Base-by-base conservation (phyloP, 2,329 filamentous ascomycete genomes). In the Sclerotinia trifoliorum region DNA sequence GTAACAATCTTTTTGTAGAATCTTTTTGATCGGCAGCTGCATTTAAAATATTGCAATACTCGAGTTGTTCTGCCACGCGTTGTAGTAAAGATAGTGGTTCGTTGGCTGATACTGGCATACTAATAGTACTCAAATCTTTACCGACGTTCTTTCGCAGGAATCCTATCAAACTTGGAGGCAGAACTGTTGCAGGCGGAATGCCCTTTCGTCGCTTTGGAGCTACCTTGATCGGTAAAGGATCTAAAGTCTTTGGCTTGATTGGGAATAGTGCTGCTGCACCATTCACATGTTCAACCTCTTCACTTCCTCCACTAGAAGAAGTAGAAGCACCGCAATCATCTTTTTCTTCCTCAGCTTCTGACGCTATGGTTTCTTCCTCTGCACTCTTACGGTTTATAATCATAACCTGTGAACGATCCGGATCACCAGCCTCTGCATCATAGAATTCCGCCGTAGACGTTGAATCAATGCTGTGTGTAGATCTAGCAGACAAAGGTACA, bases 71-170 rank as follows among this genome's bases (percentile, higher is more conserved):
- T 0, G 94, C 91, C 5, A 94, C 85, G 70, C 94, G 90, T 78
- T 99, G 95, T 6, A 98, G 83, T 15, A 96, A 81, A 0, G 94
- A 97, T 1, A 89, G 87, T 0, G 95, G 95, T 78, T 99, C 95
- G 79, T 99, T 99, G 32, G 94, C 90, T 5, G 94, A 96, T 0
- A 97, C 95, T 0, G 95, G 95, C 94, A 98, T 98, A 60, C 93
- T 94, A 72, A 99, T 96, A 3, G 93, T 96, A 70, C 93, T 97
- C 61, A 99, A 83, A 79, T 99, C 95, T 79, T 99, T 99, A 77
- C 95, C 95, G 13, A 98, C 95, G 74, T 99, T 99, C 80, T 98
- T 99, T 73, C 95, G 89, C 44, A 98, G 84, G 78, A 98, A 97
- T 0, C 92, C 92, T 73, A 99, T 97, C 65, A 99, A 82, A 78